Conservation (phyloP, 768 basidiomycete genomes). For the Candolleomyces eurysporus region DNA sequence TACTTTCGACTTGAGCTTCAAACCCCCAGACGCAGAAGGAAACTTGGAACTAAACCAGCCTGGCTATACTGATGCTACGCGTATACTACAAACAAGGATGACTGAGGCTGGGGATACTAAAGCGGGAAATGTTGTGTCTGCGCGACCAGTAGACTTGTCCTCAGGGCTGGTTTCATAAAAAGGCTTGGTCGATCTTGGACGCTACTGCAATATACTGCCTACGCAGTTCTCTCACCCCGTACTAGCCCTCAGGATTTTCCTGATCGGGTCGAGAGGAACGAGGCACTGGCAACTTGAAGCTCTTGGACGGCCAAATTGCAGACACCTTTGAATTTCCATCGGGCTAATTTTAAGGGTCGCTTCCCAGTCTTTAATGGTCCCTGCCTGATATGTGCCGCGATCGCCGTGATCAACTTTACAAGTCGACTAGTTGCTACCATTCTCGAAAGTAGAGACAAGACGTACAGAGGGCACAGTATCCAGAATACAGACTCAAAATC, state of each 20-base stretch:
- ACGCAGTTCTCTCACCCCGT: too few relatives aligned
- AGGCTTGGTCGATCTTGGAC: too few relatives aligned
- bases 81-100: too few relatives aligned
- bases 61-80: neutral
- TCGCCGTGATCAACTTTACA: neutral
- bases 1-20: constrained; percentile 9
- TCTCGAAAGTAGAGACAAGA: neutral
- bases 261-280: constrained; percentile 35
- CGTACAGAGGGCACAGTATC: constrained; percentile 9
- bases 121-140: too few relatives aligned
- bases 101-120: too few relatives aligned
- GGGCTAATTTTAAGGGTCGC: constrained; percentile 28
- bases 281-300: too few relatives aligned
- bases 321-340: constrained; percentile 24
- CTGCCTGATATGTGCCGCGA: constrained; percentile 18
- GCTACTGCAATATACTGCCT: too few relatives aligned
- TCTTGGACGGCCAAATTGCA: constrained; percentile 26
- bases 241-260: constrained; percentile 28
- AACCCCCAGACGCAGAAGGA: neutral
- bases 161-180: too few relatives aligned
- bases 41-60: neutral
- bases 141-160: too few relatives aligned
- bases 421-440: neutral
- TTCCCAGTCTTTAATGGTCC: constrained; percentile 28
- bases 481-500: constrained; percentile 12